Evolutionary conservation across 495 filamentous ascomycete species (phyloP).

Genomic region (Parachaetomium inaequale): DNA sequence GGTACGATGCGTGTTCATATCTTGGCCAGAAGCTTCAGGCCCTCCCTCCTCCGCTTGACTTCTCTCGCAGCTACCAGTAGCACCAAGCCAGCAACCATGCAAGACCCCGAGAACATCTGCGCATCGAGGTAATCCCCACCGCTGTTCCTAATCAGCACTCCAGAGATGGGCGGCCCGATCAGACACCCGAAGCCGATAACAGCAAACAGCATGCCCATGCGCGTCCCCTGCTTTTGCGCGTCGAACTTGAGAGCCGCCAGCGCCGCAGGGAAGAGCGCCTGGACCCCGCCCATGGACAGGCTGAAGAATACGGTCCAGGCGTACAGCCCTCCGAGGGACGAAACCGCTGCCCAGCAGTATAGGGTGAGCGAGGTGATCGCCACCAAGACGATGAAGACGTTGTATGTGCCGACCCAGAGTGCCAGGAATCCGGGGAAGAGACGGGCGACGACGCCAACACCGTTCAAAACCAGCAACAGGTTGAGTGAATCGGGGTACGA

Average conservation of each 20-base stretch:
- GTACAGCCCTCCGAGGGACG: neutral
- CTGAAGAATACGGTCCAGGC: neutral
- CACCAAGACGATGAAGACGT: no score
- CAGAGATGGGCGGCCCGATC: no score
- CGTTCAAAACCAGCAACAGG: neutral
- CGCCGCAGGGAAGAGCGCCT: neutral
- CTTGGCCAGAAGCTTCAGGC: no score
- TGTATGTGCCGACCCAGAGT: neutral
- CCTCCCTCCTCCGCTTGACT: no score
- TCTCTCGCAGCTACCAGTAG: no score
- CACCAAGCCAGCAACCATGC: no score
- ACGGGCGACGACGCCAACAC: slow-evolving; percentile 3
- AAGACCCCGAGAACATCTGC: no score
- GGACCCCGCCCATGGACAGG: neutral
- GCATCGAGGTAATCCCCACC: no score
- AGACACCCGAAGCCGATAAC: no score
- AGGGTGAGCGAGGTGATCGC: neutral
- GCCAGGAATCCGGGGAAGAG: neutral
- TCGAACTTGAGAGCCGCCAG: neutral
- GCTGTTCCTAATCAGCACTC: no score
- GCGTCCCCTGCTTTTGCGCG: neutral
- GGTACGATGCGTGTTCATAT: no score
- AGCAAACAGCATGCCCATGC: slow-evolving; percentile 1
- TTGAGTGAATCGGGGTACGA: neutral
- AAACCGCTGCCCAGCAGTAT: neutral